Percentiles rank a stretch among this genome's conserved stretches.
Evolutionary conservation across 306 rosid genomes (phyloP).

Genomic region (Malus sieversii): DNA sequence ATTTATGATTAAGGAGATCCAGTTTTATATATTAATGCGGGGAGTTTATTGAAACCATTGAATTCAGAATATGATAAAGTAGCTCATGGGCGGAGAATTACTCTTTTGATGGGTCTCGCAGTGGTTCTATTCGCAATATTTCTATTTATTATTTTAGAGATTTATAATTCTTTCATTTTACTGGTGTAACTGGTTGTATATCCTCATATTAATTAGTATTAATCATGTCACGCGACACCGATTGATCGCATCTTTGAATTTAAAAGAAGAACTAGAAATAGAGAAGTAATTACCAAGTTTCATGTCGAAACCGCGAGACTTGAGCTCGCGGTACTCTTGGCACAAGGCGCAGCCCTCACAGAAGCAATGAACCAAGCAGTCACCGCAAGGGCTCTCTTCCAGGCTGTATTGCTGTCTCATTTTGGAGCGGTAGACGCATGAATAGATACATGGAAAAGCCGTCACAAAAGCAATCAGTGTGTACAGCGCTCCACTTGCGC

Average conservation of each 20-base stretch:
- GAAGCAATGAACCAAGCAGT: slow-evolving; percentile 48
- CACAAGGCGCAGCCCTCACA: slow-evolving; percentile 59
- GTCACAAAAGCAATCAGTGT: slow-evolving; percentile 27
- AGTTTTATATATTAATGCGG: neutral
- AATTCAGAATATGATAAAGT: too few species aligned
- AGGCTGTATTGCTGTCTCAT: slow-evolving; percentile 42
- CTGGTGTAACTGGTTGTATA: too few species aligned
- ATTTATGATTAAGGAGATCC: too few species aligned
- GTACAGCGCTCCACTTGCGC: slow-evolving; percentile 48
- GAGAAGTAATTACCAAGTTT: slow-evolving; percentile 25
- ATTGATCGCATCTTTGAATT: too few species aligned
- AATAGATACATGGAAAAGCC: slow-evolving; percentile 40
- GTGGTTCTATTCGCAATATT: too few species aligned
- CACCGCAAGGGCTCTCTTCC: slow-evolving; percentile 31
- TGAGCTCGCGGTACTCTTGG: slow-evolving; percentile 82
- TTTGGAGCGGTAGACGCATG: slow-evolving; percentile 56
- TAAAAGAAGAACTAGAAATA: neutral
- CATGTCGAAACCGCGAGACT: slow-evolving; percentile 55
- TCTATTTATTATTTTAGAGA: too few species aligned
- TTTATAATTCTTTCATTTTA: too few species aligned
- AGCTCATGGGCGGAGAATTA: too few species aligned
- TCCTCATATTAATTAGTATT: too few species aligned
- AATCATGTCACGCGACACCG: too few species aligned
- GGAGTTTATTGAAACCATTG: neutral
- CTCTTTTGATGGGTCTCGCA: too few species aligned